Percentiles rank a stretch among this genome's conserved stretches.
Evolutionary conservation across 108 stramenopile genomes (phyloP).

Genomic region (Stephanodiscus triporus): DNA sequence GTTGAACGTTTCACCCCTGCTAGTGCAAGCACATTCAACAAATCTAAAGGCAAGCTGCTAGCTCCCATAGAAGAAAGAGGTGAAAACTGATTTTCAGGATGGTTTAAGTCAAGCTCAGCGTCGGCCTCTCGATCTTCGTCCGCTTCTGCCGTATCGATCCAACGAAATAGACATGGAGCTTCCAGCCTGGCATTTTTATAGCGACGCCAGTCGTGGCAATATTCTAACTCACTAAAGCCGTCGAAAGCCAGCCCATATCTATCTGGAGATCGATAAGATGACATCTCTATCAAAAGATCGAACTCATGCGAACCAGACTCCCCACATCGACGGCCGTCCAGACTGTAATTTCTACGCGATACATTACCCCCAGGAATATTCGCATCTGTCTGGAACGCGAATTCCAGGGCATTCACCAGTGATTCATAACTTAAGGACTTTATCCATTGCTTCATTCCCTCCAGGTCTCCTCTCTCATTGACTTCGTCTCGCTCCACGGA

Average conservation of each 20-base stretch:
- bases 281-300: slow-evolving; percentile 33
- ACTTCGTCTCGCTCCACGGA: background rate
- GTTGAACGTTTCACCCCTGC: slow-evolving; percentile 43
- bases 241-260: background rate
- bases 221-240: slow-evolving; percentile 9
- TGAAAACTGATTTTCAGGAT: background rate
- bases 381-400: slow-evolving; percentile 18
- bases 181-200: slow-evolving; percentile 5
- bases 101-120: background rate
- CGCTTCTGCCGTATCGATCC: slow-evolving; percentile 15
- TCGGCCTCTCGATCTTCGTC: slow-evolving; percentile 1
- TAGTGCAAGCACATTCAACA: slow-evolving; percentile 30
- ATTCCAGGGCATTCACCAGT: slow-evolving; percentile 31
- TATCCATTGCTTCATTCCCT: slow-evolving; percentile 36
- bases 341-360: background rate
- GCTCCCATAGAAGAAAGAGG: background rate
- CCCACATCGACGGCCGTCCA: background rate
- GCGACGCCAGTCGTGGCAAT: slow-evolving; percentile 8
- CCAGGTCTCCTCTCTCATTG: slow-evolving; percentile 13
- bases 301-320: slow-evolving; percentile 20
- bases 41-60: slow-evolving; percentile 18
- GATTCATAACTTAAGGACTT: slow-evolving; percentile 30
- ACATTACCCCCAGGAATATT: background rate
- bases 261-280: slow-evolving; percentile 20
- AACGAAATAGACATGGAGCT: slow-evolving; percentile 25